A percentile compares a stretch with the other conserved stretches of the same genome.
Evolutionary conservation across 805 yeast genomes (phyloP).

Genomic region (Myxozyma mucilagina): DNA sequence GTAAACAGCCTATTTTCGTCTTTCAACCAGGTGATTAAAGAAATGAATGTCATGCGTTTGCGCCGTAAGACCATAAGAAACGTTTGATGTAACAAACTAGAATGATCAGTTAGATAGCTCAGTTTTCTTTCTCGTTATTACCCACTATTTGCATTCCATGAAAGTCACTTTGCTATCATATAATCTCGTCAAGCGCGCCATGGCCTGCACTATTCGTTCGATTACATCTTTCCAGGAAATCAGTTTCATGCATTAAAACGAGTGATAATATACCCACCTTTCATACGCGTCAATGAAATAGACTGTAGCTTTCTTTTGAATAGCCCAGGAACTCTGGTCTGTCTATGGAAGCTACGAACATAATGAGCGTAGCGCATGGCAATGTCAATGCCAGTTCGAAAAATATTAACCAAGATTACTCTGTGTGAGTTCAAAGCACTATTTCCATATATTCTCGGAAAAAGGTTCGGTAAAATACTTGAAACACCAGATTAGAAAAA

Average conservation of each 20-base stretch:
- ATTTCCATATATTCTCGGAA: conserved; percentile 10
- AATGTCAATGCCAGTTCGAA: conserved; percentile 19
- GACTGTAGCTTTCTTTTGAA: not conserved
- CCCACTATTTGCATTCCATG: not conserved
- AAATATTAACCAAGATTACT: conserved; percentile 16
- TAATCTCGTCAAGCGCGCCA: not conserved
- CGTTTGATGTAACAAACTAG: conserved; percentile 16
- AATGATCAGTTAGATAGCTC: too few species aligned
- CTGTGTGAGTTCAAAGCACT: conserved; percentile 16
- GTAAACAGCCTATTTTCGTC: not conserved
- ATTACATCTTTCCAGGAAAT: not conserved
- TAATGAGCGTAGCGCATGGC: conserved; percentile 24
- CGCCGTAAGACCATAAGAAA: conserved; percentile 7
- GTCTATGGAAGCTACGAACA: conserved; percentile 4
- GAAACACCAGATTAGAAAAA: not conserved
- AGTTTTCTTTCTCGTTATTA: not conserved
- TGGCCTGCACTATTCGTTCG: not conserved
- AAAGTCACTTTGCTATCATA: not conserved
- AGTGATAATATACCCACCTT: not conserved
- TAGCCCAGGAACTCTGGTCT: not conserved
- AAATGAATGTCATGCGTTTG: conserved; percentile 12
- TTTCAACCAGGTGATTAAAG: conserved; percentile 10
- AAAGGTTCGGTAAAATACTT: conserved; percentile 10
- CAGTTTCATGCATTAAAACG: not conserved
- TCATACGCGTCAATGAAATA: not conserved